Percentiles rank a stretch among this genome's conserved stretches.
Conservation (phyloP, 176 grass and related monocot species). For the Puya raimondii region DNA sequence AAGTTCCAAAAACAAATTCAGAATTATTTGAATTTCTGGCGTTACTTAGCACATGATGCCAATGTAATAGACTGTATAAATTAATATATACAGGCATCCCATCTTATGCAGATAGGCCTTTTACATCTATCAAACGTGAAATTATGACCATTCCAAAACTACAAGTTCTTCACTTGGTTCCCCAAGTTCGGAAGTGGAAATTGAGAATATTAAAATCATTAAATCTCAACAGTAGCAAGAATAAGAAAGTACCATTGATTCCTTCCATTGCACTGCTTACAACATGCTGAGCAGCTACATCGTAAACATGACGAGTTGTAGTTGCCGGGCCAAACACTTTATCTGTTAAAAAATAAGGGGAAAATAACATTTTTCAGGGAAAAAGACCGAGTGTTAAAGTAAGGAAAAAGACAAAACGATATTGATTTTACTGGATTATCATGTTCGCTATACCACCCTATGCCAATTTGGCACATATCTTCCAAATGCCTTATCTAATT, state of each 20-base stretch:
- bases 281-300: conserved; percentile 88
- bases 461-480: too few species aligned
- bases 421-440: neutral
- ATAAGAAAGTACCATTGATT: conserved; percentile 73
- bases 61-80: too few species aligned
- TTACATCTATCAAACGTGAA: too few species aligned
- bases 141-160: too few species aligned
- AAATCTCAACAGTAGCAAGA: conserved; percentile 12
- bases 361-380: neutral
- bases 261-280: conserved; percentile 96
- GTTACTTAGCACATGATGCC: too few species aligned
- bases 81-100: too few species aligned
- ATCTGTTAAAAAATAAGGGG: conserved; percentile 39
- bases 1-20: too few species aligned
- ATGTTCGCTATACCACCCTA: too few species aligned
- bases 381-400: neutral
- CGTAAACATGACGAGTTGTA: conserved; percentile 83
- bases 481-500: too few species aligned
- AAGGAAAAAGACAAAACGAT: neutral
- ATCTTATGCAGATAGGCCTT: too few species aligned
- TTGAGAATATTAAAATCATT: neutral
- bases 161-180: too few species aligned
- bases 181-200: neutral
- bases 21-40: too few species aligned
- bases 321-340: conserved; percentile 98